phyloP scores from a whole-genome alignment of 305 asterid genomes.

The Fraxinus angustifolia region DNA sequence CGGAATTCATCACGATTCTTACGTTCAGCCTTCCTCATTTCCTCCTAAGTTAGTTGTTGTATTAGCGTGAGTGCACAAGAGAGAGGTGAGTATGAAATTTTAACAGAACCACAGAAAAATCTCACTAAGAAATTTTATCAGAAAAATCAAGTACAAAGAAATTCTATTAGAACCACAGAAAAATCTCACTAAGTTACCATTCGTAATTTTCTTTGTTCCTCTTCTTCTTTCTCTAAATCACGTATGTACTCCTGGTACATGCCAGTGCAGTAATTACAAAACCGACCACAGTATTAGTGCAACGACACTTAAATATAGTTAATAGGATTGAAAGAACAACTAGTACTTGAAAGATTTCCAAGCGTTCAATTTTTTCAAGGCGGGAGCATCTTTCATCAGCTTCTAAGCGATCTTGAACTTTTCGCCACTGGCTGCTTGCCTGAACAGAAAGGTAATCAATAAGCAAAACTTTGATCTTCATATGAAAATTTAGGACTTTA shows the following conservation, averaged over 20 bases:
- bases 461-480: background rate
- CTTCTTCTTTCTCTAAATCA: constrained; percentile 90
- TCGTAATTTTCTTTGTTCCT: constrained; percentile 72
- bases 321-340: constrained; percentile 9
- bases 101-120: constrained; percentile 14
- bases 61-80: constrained; percentile 14
- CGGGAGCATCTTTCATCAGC: constrained; percentile 87
- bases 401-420: constrained; percentile 87
- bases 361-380: constrained; percentile 85
- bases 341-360: constrained; percentile 87
- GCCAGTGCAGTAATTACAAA: constrained; percentile 28
- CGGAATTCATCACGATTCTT: constrained; percentile 97
- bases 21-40: constrained; percentile 73
- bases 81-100: constrained; percentile 11
- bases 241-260: constrained; percentile 73
- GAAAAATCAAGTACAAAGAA: too few species aligned
- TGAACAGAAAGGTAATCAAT: constrained; percentile 29
- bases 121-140: too few species aligned
- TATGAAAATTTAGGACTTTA: constrained; percentile 18
- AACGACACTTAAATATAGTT: constrained; percentile 1
- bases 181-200: constrained; percentile 46
- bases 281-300: constrained; percentile 11
- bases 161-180: constrained; percentile 3
- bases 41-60: constrained; percentile 57
- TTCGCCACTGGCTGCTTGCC: constrained; percentile 98